These are phyloP conservation scores for Solanum aculeatissimum DNA, from an alignment of 305 asterid species.

Conservation along the genomic window DNA sequence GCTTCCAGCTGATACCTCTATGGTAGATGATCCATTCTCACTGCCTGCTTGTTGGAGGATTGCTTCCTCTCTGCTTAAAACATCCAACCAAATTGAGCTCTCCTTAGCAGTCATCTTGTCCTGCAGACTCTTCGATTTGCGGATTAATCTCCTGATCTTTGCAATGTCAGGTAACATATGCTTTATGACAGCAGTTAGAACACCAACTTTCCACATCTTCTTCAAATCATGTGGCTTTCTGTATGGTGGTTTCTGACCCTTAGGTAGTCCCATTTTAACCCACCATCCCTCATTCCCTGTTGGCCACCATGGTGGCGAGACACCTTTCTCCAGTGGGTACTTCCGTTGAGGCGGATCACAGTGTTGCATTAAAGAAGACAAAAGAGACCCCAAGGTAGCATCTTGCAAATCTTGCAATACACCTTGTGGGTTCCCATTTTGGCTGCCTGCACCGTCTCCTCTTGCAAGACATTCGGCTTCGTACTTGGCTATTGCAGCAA, in stretches of 20 bases:
- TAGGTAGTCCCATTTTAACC: slow-evolving; percentile 36
- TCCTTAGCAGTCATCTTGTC: slow-evolving; percentile 90
- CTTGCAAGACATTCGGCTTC: slow-evolving; percentile 46
- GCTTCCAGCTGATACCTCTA: slow-evolving; percentile 39
- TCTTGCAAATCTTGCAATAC: slow-evolving; percentile 56
- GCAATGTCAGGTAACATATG: slow-evolving; percentile 74
- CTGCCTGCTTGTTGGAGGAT: slow-evolving; percentile 41
- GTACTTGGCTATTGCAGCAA: slow-evolving; percentile 70
- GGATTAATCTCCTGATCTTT: slow-evolving; percentile 39
- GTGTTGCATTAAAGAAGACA: slow-evolving; percentile 79
- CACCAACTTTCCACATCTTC: slow-evolving; percentile 76
- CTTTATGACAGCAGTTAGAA: slow-evolving; percentile 60
- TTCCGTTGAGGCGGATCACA: slow-evolving; percentile 72
- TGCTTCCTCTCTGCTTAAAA: slow-evolving; percentile 58
- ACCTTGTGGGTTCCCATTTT: slow-evolving; percentile 30
- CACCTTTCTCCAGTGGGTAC: slow-evolving; percentile 55
- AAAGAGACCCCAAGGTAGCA: slow-evolving; percentile 60
- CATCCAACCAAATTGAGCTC: slow-evolving; percentile 68
- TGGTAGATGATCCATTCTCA: slow-evolving; percentile 58
- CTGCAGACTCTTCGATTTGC: slow-evolving; percentile 69
- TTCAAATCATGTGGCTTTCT: slow-evolving; percentile 72
- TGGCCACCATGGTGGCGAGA: slow-evolving; percentile 82
- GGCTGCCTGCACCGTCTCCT: slow-evolving; percentile 26
- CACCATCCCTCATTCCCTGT: slow-evolving; percentile 71
- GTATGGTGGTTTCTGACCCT: slow-evolving; percentile 51